phyloP scores from a whole-genome alignment of 768 basidiomycete species.

The Termitomyces sp. region DNA sequence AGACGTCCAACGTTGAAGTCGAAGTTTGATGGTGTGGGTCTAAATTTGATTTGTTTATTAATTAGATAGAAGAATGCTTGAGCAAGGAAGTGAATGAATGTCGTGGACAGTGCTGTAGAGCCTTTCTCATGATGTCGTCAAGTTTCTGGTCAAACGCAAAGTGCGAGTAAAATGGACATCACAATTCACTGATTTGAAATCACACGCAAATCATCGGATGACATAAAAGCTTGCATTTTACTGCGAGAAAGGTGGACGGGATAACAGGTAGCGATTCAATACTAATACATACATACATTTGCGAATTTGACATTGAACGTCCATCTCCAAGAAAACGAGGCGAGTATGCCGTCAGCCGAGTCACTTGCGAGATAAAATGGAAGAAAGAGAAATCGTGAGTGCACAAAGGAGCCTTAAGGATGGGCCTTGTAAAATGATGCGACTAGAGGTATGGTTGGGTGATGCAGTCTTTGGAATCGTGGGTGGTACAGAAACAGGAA shows the following conservation, averaged over 20 bases:
- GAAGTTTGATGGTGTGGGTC: background rate
- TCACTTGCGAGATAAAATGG: background rate
- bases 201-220: no score
- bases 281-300: slow-evolving; percentile 26
- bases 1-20: background rate
- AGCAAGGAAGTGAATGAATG: no score
- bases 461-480: slow-evolving; percentile 1
- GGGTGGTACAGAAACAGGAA: background rate
- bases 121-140: background rate
- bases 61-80: no score
- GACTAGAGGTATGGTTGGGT: slow-evolving; percentile 6
- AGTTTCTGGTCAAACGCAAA: background rate
- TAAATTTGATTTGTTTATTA: background rate
- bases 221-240: background rate
- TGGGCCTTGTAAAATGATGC: background rate
- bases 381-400: slow-evolving; percentile 4
- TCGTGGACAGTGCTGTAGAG: no score
- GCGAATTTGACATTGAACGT: slow-evolving; percentile 12
- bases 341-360: background rate
- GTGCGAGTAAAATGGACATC: background rate
- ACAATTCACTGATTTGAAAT: no score
- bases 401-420: slow-evolving; percentile 1
- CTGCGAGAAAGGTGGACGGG: background rate
- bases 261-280: slow-evolving; percentile 9
- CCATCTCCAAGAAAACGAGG: slow-evolving; percentile 1